Percentiles rank a stretch among this genome's conserved stretches.
phyloP scores from a whole-genome alignment of 2,329 filamentous ascomycete species.

The Trichoderma asperellum region DNA sequence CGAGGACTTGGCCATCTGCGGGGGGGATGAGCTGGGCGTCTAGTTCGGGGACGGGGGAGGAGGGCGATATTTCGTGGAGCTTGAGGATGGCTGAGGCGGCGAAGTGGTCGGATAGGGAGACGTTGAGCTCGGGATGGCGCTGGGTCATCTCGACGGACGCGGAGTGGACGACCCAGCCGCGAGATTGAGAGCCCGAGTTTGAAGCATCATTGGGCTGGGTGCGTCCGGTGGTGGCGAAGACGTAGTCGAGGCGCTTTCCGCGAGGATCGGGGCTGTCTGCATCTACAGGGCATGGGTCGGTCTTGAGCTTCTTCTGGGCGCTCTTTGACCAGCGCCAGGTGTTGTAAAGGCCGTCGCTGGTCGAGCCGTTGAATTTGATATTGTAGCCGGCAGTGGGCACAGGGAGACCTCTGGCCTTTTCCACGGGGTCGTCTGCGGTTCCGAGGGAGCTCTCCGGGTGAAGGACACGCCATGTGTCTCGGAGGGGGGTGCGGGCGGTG shows the following conservation, averaged over 20 bases:
- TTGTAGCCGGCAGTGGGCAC: constrained; percentile 80
- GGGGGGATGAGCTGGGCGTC: constrained; percentile 43
- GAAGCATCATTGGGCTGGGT: neutral
- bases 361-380: constrained; percentile 78
- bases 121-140: constrained; percentile 78
- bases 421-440: constrained; percentile 67
- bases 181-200: constrained; percentile 34
- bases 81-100: constrained; percentile 80
- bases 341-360: constrained; percentile 84
- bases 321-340: constrained; percentile 88
- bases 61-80: constrained; percentile 45
- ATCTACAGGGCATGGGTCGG: constrained; percentile 61
- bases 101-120: constrained; percentile 94
- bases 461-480: constrained; percentile 81
- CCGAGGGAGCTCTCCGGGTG: constrained; percentile 85
- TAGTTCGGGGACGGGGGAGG: constrained; percentile 32
- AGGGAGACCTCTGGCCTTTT: constrained; percentile 66
- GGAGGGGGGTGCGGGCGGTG: constrained; percentile 74
- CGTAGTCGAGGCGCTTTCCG: constrained; percentile 92
- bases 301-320: constrained; percentile 68
- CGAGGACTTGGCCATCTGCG: constrained; percentile 30
- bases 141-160: constrained; percentile 78
- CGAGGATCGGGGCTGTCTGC: constrained; percentile 68
- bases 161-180: constrained; percentile 69
- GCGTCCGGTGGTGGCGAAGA: constrained; percentile 72